phyloP scores from a whole-genome alignment of 768 basidiomycete genomes.

The Collybiopsis confluens region DNA sequence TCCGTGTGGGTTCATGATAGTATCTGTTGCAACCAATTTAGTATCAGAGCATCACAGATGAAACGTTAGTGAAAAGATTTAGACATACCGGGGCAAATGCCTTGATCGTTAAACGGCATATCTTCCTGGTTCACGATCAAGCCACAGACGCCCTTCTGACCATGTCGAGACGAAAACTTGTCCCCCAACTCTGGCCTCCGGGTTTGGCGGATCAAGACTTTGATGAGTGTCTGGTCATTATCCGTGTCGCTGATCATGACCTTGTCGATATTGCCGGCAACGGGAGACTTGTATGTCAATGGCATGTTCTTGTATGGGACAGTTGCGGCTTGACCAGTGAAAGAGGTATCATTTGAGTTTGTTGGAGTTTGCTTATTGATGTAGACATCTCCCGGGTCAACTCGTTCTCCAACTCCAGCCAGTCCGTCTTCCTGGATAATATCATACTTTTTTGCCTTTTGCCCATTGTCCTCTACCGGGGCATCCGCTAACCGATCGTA shows the following conservation, averaged over 20 bases:
- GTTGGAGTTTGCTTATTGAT: constrained; percentile 96
- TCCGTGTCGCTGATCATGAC: constrained; percentile 97
- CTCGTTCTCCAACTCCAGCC: constrained; percentile 90
- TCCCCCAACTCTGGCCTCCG: constrained; percentile 95
- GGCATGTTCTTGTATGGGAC: constrained; percentile 91
- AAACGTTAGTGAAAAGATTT: not conserved
- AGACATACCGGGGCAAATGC: constrained; percentile 78
- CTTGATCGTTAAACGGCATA: constrained; percentile 98
- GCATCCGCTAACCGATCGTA: constrained; percentile 95
- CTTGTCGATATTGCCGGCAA: constrained; percentile 94
- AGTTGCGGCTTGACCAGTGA: constrained; percentile 77
- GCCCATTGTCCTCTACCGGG: constrained; percentile 78
- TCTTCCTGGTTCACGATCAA: constrained; percentile 98
- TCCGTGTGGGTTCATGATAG: constrained; percentile 99
- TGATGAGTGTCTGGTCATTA: constrained; percentile 93
- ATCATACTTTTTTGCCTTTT: constrained; percentile 78
- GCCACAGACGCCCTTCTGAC: constrained; percentile 98
- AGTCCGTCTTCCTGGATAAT: constrained; percentile 92
- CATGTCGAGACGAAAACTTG: constrained; percentile 97
- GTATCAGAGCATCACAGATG: too few relatives aligned
- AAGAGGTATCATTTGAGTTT: constrained; percentile 89
- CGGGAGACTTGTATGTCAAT: constrained; percentile 89
- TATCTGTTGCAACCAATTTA: constrained; percentile 61
- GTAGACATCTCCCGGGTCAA: constrained; percentile 90
- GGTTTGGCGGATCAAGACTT: constrained; percentile 96